phyloP scores from a whole-genome alignment of 2,329 filamentous ascomycete genomes.

The Penicillium sp. region DNA sequence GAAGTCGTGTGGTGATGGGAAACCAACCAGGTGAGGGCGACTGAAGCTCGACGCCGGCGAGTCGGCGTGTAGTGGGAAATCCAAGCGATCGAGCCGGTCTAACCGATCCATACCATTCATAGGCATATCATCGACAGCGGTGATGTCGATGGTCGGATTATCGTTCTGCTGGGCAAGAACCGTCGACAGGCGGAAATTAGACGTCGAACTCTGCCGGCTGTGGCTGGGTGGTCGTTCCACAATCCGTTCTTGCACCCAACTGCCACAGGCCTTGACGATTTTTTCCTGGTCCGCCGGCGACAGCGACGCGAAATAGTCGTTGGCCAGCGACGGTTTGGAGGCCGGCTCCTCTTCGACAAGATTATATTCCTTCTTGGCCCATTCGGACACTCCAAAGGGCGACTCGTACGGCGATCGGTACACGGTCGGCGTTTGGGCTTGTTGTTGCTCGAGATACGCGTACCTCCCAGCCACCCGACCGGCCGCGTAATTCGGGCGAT shows the following conservation, averaged over 20 bases:
- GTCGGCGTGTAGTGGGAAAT: constrained; percentile 38
- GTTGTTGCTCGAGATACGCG: constrained; percentile 38
- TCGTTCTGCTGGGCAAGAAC: constrained; percentile 38
- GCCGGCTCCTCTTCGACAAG: constrained; percentile 31
- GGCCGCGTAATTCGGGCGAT: constrained; percentile 26
- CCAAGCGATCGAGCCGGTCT: constrained; percentile 28
- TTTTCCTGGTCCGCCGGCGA: constrained; percentile 39
- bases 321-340: constrained; percentile 36
- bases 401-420: constrained; percentile 44
- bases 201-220: constrained; percentile 34
- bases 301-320: constrained; percentile 39
- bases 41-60: constrained; percentile 42
- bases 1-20: constrained; percentile 41
- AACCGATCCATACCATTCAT: constrained; percentile 23
- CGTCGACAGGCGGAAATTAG: constrained; percentile 35
- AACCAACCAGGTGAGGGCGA: constrained; percentile 36
- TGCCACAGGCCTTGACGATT: constrained; percentile 40
- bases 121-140: constrained; percentile 36
- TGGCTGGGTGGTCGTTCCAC: constrained; percentile 34
- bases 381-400: constrained; percentile 40
- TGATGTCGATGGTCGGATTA: constrained; percentile 39
- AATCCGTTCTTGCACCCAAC: constrained; percentile 34
- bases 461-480: constrained; percentile 35
- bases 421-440: constrained; percentile 33
- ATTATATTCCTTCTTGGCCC: constrained; percentile 37